phyloP scores from a whole-genome alignment of 306 rosid genomes.

The Malus domestica region ASM211411v1 NC_041805.1:9079501-9080000 shows the following conservation, averaged over 20 bases:
- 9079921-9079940: too few relatives aligned
- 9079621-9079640: background rate
- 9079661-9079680: conserved; percentile 91
- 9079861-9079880: background rate
- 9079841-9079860: background rate
- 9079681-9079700: conserved; percentile 76
- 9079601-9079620: background rate
- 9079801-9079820: background rate
- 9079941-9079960: too few relatives aligned
- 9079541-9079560: too few relatives aligned
- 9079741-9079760: conserved; percentile 84
- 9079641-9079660: conserved; percentile 56
- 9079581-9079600: background rate
- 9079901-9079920: too few relatives aligned
- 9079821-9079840: background rate
- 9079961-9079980: too few relatives aligned
- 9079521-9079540: too few relatives aligned
- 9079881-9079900: too few relatives aligned
- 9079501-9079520: too few relatives aligned
- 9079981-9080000: too few relatives aligned
- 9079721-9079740: conserved; percentile 82
- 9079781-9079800: conserved; percentile 43
- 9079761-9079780: conserved; percentile 63
- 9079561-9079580: too few relatives aligned
- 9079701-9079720: conserved; percentile 75